These are phyloP conservation scores for Dictyostelium intermedium DNA, from an alignment of 78 protist genomes.

Conservation along the genomic window DNA sequence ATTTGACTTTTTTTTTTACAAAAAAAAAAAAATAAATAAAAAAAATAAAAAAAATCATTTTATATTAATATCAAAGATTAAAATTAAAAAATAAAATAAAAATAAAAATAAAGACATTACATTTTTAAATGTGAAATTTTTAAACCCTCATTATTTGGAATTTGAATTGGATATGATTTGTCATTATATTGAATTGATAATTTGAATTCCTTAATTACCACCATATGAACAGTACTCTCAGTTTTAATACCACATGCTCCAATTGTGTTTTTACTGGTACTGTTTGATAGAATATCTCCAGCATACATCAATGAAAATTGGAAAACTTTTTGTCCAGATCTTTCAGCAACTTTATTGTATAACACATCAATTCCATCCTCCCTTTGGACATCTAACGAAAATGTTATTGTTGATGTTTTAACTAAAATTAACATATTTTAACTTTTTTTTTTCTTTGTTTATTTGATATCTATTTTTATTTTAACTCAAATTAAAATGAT, in stretches of 20 bases:
- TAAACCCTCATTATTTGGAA: slow-evolving; percentile 72
- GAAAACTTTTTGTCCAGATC: slow-evolving; percentile 32
- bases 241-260: slow-evolving; percentile 29
- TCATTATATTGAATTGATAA: background rate
- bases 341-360: slow-evolving; percentile 60
- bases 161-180: background rate
- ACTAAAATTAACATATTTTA: slow-evolving; percentile 47
- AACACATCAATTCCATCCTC: background rate
- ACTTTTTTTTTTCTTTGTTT: background rate
- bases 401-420: slow-evolving; percentile 68
- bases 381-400: slow-evolving; percentile 36
- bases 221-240: slow-evolving; percentile 52
- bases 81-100: too few species aligned
- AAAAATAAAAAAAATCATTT: background rate
- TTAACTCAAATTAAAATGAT: background rate
- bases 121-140: background rate
- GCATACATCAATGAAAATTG: slow-evolving; percentile 62
- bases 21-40: too few species aligned
- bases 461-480: background rate
- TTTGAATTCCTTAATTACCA: slow-evolving; percentile 42
- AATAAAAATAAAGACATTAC: background rate
- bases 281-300: slow-evolving; percentile 17
- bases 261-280: slow-evolving; percentile 23
- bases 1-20: background rate
- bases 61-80: too few species aligned